Evolutionary conservation across 352 stramenopile species (phyloP).

Genomic region (Globisporangium heterothallicum): DNA sequence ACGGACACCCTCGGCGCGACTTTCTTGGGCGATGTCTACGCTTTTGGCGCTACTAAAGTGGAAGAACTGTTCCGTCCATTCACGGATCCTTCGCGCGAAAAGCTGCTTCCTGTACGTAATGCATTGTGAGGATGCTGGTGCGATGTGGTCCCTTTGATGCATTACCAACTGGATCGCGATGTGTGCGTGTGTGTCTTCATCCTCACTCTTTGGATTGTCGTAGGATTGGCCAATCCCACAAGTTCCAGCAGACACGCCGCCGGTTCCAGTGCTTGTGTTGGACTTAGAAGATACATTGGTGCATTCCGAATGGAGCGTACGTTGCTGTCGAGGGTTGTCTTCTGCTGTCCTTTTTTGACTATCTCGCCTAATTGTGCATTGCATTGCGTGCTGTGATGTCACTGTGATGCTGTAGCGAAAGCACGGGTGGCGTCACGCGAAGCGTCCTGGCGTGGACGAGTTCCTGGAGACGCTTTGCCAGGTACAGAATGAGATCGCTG

Average conservation of each 20-base stretch:
- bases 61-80: slow-evolving; percentile 69
- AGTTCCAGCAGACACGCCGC: slow-evolving; percentile 68
- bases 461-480: slow-evolving; percentile 80
- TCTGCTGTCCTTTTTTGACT: background rate
- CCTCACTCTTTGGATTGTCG: background rate
- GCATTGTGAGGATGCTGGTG: background rate
- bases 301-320: slow-evolving; percentile 87
- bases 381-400: slow-evolving; percentile 2
- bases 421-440: slow-evolving; percentile 84
- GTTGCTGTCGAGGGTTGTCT: slow-evolving; percentile 15
- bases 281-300: slow-evolving; percentile 84
- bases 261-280: slow-evolving; percentile 77
- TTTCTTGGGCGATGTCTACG: slow-evolving; percentile 62
- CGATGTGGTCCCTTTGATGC: no score
- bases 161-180: background rate
- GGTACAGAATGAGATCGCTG: slow-evolving; percentile 10
- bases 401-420: slow-evolving; percentile 45
- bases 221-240: slow-evolving; percentile 81
- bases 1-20: slow-evolving; percentile 44
- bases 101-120: slow-evolving; percentile 58
- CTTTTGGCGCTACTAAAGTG: slow-evolving; percentile 48
- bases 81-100: slow-evolving; percentile 74
- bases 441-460: slow-evolving; percentile 81
- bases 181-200: background rate
- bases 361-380: background rate